These are phyloP conservation scores for Eutrema heterophyllum DNA, from an alignment of 345 rosid genomes.

Conservation along the genomic window DNA sequence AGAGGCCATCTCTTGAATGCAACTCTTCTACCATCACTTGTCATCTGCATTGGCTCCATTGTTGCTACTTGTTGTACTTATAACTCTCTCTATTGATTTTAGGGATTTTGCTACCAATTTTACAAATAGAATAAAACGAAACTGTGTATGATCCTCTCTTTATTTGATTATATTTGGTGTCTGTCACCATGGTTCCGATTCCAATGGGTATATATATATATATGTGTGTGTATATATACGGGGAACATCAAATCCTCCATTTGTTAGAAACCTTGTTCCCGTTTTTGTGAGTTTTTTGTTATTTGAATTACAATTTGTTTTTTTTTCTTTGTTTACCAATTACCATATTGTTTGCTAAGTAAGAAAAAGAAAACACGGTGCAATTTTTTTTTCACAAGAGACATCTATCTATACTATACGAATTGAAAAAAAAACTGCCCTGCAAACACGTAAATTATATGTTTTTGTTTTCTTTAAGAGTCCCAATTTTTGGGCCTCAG, in stretches of 20 bases:
- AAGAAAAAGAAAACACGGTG: too few species aligned
- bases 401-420: too few species aligned
- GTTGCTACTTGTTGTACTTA: slow-evolving; percentile 83
- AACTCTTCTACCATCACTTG: slow-evolving; percentile 83
- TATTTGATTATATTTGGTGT: slow-evolving; percentile 1
- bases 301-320: background rate
- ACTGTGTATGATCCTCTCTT: slow-evolving; percentile 9
- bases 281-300: background rate
- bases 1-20: slow-evolving; percentile 61
- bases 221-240: background rate
- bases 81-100: slow-evolving; percentile 79
- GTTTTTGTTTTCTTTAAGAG: too few species aligned
- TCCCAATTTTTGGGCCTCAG: too few species aligned
- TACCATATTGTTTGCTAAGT: too few species aligned
- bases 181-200: background rate
- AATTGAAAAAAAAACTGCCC: too few species aligned
- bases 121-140: slow-evolving; percentile 10
- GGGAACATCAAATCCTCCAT: background rate
- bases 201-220: background rate
- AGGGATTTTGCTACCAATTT: slow-evolving; percentile 17
- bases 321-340: too few species aligned
- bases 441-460: too few species aligned
- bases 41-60: slow-evolving; percentile 72
- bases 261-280: background rate
- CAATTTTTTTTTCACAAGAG: too few species aligned